Conservation (phyloP, 257 asterid species). For the Verbena officinalis region DNA sequence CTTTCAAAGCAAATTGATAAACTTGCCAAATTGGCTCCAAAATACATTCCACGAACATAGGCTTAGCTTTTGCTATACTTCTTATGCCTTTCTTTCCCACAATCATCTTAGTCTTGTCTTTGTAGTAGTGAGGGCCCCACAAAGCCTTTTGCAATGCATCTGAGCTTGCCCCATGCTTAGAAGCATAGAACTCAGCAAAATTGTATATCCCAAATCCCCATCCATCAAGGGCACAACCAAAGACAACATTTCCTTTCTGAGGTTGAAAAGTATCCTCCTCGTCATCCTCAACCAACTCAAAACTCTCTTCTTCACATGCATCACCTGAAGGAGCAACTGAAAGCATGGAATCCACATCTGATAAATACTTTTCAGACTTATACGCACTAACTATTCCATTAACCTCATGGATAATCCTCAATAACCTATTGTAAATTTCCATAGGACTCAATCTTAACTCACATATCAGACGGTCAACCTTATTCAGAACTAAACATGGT, state of each 20-base stretch:
- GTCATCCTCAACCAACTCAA: slow-evolving; percentile 72
- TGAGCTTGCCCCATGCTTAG: slow-evolving; percentile 72
- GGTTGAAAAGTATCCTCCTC: slow-evolving; percentile 97
- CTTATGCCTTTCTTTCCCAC: slow-evolving; percentile 71
- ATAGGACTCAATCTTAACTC: slow-evolving; percentile 84
- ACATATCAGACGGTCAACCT: slow-evolving; percentile 76
- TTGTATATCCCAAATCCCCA: slow-evolving; percentile 81
- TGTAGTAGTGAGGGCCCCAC: slow-evolving; percentile 87
- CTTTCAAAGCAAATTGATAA: slow-evolving; percentile 64
- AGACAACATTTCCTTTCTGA: slow-evolving; percentile 92
- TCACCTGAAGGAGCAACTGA: slow-evolving; percentile 54
- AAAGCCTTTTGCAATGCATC: slow-evolving; percentile 67
- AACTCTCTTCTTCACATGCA: slow-evolving; percentile 47
- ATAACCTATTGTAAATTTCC: slow-evolving; percentile 74
- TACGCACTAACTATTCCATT: slow-evolving; percentile 84
- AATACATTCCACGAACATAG: slow-evolving; percentile 86
- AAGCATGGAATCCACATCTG: slow-evolving; percentile 90
- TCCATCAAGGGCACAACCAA: slow-evolving; percentile 93
- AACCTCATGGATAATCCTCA: slow-evolving; percentile 90
- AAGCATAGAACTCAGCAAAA: slow-evolving; percentile 76
- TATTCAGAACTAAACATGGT: slow-evolving; percentile 80
- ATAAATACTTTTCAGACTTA: slow-evolving; percentile 83
- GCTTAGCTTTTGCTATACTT: slow-evolving; percentile 65
- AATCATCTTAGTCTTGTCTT: slow-evolving; percentile 70
- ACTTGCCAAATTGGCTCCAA: slow-evolving; percentile 93